These are phyloP conservation scores for Cryphonectria japonica DNA, from an alignment of 2,329 filamentous ascomycete species.

Conservation along the genomic window DNA sequence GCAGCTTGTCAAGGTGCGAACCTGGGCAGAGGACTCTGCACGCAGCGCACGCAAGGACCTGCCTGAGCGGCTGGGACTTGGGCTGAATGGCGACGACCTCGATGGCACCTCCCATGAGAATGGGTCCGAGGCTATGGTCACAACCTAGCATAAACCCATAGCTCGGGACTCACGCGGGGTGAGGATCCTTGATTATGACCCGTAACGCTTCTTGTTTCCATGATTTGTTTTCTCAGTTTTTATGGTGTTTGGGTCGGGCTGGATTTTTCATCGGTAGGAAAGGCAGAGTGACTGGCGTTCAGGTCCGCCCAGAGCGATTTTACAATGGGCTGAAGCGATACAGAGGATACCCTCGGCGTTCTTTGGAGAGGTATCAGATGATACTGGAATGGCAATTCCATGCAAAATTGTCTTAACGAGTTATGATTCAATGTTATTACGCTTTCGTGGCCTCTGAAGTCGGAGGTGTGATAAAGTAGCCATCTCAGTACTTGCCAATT, in stretches of 20 bases:
- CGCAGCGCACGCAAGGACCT: conserved; percentile 47
- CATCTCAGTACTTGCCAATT: neutral
- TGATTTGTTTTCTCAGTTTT: neutral
- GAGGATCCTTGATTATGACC: neutral
- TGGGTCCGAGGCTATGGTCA: conserved; percentile 57
- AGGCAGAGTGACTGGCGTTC: conserved; percentile 29
- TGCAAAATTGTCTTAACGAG: conserved; percentile 33
- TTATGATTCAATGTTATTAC: conserved; percentile 11
- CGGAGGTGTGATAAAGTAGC: neutral
- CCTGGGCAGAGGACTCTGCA: conserved; percentile 78
- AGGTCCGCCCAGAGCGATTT: conserved; percentile 27
- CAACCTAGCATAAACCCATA: conserved; percentile 42
- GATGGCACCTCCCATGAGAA: conserved; percentile 41
- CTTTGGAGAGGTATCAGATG: conserved; percentile 8
- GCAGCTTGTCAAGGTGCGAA: conserved; percentile 77
- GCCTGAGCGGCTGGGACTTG: conserved; percentile 46
- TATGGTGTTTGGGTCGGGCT: conserved; percentile 22
- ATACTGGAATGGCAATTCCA: conserved; percentile 9
- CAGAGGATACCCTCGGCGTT: conserved; percentile 28
- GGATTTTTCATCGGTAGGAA: conserved; percentile 17
- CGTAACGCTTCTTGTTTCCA: neutral
- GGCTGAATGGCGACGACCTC: conserved; percentile 43
- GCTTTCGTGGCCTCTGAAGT: neutral
- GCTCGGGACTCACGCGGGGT: neutral
- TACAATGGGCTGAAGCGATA: conserved; percentile 19